Conservation (phyloP, 2,329 filamentous ascomycete genomes). For the Fusarium chaquense region DNA sequence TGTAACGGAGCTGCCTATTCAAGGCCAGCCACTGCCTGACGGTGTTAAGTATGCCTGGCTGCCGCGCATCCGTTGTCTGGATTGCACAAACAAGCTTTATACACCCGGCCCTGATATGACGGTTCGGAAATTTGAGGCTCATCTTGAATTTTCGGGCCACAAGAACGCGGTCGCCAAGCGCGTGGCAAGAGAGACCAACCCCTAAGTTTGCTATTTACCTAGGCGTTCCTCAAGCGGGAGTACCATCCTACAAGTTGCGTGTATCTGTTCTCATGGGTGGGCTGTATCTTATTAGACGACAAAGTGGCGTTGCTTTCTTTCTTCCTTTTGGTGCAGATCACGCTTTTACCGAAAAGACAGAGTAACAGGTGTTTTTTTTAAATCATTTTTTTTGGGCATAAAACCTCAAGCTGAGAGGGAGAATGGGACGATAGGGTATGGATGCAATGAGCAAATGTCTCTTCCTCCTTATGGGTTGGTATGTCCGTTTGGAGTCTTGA, state of each 20-base stretch:
- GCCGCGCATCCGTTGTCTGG: constrained; percentile 89
- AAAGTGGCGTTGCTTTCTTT: constrained; percentile 30
- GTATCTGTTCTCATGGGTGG: constrained; percentile 8
- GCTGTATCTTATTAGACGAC: constrained; percentile 32
- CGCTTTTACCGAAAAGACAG: constrained; percentile 25
- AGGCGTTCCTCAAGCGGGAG: constrained; percentile 1
- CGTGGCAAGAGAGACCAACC: constrained; percentile 43
- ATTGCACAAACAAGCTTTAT: constrained; percentile 94
- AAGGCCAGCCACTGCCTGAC: constrained; percentile 67
- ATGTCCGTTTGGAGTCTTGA: constrained; percentile 34
- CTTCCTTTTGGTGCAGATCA: constrained; percentile 14
- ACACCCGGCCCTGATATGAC: constrained; percentile 88
- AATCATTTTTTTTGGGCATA: constrained; percentile 31
- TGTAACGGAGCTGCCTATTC: constrained; percentile 73
- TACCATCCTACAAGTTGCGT: neutral
- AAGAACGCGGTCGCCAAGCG: constrained; percentile 71
- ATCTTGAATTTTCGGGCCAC: constrained; percentile 87
- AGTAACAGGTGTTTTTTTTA: constrained; percentile 14
- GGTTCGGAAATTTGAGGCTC: constrained; percentile 91
- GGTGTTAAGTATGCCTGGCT: constrained; percentile 84
- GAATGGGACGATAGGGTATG: constrained; percentile 19
- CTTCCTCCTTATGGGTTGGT: constrained; percentile 20
- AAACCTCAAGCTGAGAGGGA: constrained; percentile 11
- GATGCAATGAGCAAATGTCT: constrained; percentile 13
- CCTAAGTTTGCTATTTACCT: constrained; percentile 6